Base-by-base conservation (phyloP, 768 basidiomycete species). In the Tricholoma terreum region DNA sequence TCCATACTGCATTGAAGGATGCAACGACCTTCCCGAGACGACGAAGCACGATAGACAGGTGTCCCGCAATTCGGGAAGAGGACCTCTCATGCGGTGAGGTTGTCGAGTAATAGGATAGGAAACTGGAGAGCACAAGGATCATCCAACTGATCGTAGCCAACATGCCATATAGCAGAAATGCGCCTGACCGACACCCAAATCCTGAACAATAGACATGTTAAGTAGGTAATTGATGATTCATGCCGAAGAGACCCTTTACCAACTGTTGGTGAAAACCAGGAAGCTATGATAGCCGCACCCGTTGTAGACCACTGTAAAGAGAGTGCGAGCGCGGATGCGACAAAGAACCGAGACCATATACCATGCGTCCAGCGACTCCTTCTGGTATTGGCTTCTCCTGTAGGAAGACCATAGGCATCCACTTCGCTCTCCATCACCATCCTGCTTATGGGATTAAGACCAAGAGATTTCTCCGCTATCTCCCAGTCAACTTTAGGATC, bases 121-220 rank as follows among this genome's bases (percentile, higher is more conserved):
- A 55, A 43, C 69, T 70, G 1, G 73, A 75, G 8, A 54, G 24
- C 21, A 71, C 60, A 6, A 71, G 61, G 3, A 73, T 6, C 21
- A 70, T 52, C 73, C 73, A 73, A 15, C 70, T 61, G 8, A 72
- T 35, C 1, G 74, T 74, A 0, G 74, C 72, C 4, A 67, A 35
- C 9, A 59, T 30, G 4, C 67, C 73, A 51, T 74, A 74, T 12
- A 72, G 38, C 7, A 74, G 35, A 52, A 68, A 74, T 15, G 65
- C 61, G 0, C 63, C 70, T 12, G 72, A 73, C 5, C 73, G 67
- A 57, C 74, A 74, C n/a, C 69, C 73, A 27, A 75, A 56, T 17
- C 73, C 73, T 72, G 31, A 8, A 31, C n/a, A n/a, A n/a, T n/a
- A n/a, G n/a, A n/a, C n/a, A n/a, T n/a, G n/a, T n/a, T n/a, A 4